Evolutionary conservation across 2,329 filamentous ascomycete species (phyloP), one percentile per base, ranked within the genome.

Genomic region (Coniella vitis): DNA sequence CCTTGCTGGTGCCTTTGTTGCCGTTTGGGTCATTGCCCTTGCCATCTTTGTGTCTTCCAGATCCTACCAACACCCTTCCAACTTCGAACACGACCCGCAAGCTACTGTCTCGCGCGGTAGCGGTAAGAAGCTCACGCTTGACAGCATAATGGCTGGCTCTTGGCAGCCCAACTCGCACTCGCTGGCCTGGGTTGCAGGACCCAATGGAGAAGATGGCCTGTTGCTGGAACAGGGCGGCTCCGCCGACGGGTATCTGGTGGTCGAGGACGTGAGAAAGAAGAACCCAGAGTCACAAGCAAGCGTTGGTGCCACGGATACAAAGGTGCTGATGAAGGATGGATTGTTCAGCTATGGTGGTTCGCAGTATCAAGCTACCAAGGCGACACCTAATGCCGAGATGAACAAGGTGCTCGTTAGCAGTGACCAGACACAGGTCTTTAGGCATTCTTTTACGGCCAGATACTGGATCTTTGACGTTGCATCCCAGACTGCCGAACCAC

Each of bases 391-490:
- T 61, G 80, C 83, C 22, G 81, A 97, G 63, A 74, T 95, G 64
- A 88, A 83, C 60, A 91, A 87, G 63, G 89, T 98, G 3, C 75
- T 98, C 45, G 70, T 96, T n/a, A 76, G 83, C 43, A 88, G 89
- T 8, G 73, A 89, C 45, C 63, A 72, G 19, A 69, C 87, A 64
- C 81, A 79, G 59, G 90, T 93, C 59, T 98, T 90, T 86, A 83
- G 93, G 56, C 86, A 97, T 65, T 97, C 91, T 0, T 90, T 80
- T 60, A 90, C 83, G 9, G 91, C 85, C 0, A 73, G 78, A 21
- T 98, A 96, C 70, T 98, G 87, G 81, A 83, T 98, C 52, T 86
- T 96, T 56, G 87, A 98, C 62, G 93, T 98, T 21, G 81, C 79
- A 29, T 84, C 82, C 1, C 90, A 96, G 63, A 76, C 69, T 1